Conservation (phyloP, 139 green algal genomes). For the Pedinophyceae sp. region DNA sequence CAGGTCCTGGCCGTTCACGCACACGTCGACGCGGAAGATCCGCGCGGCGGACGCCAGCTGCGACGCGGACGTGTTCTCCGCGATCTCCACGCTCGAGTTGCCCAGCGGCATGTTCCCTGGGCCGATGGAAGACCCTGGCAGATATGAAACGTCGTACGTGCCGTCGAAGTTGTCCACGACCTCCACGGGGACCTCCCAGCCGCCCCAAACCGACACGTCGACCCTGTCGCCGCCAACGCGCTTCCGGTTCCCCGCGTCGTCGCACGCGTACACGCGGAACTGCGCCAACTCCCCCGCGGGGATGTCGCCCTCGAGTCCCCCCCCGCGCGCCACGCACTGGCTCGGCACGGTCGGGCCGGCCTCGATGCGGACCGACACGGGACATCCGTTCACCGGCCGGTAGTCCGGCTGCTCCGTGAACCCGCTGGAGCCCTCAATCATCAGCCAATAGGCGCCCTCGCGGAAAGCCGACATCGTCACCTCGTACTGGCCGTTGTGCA, state of each 20-base stretch:
- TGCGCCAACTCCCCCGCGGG: neutral
- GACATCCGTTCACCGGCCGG: neutral
- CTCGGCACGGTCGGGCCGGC: too few relatives aligned
- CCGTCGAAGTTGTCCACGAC: neutral
- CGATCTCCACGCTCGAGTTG: too few relatives aligned
- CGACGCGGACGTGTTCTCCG: too few relatives aligned
- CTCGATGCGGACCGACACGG: neutral
- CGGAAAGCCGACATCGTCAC: too few relatives aligned
- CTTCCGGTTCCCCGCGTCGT: neutral
- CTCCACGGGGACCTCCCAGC: neutral
- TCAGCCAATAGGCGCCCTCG: neutral
- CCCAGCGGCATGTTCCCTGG: too few relatives aligned
- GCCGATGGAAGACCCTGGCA: too few relatives aligned
- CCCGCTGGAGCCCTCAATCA: neutral
- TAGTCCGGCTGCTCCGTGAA: neutral
- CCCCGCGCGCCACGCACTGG: neutral
- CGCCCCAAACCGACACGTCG: too few relatives aligned
- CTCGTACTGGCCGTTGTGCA: too few relatives aligned
- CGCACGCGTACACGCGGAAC: neutral
- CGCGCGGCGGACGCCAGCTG: too few relatives aligned
- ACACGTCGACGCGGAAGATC: neutral
- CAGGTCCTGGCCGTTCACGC: neutral
- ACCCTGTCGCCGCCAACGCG: too few relatives aligned
- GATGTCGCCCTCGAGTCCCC: neutral
- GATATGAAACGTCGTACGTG: too few relatives aligned